Percentiles rank a stretch among this genome's conserved stretches.
Conservation (phyloP, 345 rosid genomes). For the Salix brachista region DNA sequence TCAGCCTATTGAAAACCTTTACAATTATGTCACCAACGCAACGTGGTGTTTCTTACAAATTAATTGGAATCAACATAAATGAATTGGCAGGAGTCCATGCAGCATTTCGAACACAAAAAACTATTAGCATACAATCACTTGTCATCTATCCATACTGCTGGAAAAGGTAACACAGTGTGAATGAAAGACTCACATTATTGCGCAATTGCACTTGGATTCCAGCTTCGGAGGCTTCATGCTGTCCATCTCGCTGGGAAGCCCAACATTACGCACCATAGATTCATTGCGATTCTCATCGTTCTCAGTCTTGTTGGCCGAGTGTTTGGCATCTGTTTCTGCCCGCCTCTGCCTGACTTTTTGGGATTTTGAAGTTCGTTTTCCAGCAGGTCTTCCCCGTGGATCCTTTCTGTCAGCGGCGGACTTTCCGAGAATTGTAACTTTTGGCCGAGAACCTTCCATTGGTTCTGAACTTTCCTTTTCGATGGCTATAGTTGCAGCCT, state of each 20-base stretch:
- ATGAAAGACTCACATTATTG: slow-evolving; percentile 67
- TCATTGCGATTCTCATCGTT: slow-evolving; percentile 80
- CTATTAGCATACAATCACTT: slow-evolving; percentile 16
- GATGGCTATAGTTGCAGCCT: slow-evolving; percentile 73
- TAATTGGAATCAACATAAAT: slow-evolving; percentile 34
- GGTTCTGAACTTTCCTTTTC: slow-evolving; percentile 52
- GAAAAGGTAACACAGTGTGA: neutral
- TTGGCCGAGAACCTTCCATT: slow-evolving; percentile 56
- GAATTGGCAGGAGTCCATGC: slow-evolving; percentile 34
- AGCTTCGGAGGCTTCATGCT: slow-evolving; percentile 73
- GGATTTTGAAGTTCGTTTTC: slow-evolving; percentile 49
- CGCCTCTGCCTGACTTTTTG: slow-evolving; percentile 53
- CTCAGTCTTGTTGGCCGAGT: slow-evolving; percentile 42
- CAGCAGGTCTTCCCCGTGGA: slow-evolving; percentile 43
- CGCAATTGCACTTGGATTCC: slow-evolving; percentile 95
- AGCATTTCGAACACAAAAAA: slow-evolving; percentile 35
- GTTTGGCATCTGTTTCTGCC: slow-evolving; percentile 46
- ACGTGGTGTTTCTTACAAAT: slow-evolving; percentile 31
- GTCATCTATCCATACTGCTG: neutral
- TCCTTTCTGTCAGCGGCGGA: slow-evolving; percentile 47
- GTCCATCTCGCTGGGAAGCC: slow-evolving; percentile 57
- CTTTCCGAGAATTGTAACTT: slow-evolving; percentile 69
- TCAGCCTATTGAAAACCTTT: slow-evolving; percentile 41
- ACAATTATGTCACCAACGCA: slow-evolving; percentile 47
- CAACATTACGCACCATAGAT: slow-evolving; percentile 51